Evolutionary conservation across 2,329 filamentous ascomycete genomes (phyloP), one percentile per base, ranked within the genome.

Genomic region (Nothophaeocryptopus gaeumannii): DNA sequence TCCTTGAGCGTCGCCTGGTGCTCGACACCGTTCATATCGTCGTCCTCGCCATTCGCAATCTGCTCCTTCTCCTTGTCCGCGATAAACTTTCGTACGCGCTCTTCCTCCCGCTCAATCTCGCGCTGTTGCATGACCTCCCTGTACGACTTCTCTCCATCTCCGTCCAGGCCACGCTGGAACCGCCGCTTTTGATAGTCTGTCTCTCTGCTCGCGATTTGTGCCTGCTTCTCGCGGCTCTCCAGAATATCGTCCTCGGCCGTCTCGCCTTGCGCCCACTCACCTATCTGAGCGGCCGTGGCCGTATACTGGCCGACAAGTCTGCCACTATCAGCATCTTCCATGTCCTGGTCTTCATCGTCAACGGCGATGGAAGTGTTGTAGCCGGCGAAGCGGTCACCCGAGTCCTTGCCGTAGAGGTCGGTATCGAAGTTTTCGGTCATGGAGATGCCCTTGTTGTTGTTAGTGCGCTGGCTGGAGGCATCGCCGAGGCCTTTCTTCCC

Each of bases 161-260:
- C 67, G 15, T 89, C 93, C 56, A 97, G 78, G 45, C 82, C 84
- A 54, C 93, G 89, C 68, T 96, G 85, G 70, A 95, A 95, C 52
- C 91, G 84, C 59, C 91, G 88, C 74, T 95, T 96, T 73, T 99
- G 95, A 69, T 99, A 99, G 67, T 97, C 92, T 56, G 90, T 95
- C 76, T 97, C 92, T 64, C 93, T 86, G 67, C 95, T 92, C 54
- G 85, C 79, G 66, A 99, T 97, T 63, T 92, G 85, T 50, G 87
- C 90, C 69, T 89, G 88, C 73, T 92, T 88, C 76, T 97, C 93
- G 60, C 85, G 83, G 38, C 86, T 88, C 43, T 90, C 79, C 55
- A 99, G 77, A 5, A 92, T 85, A 64, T 99, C 95, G 72, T 96
- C 92, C 68, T 95, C 92, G 20, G 92, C 89, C 37, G 88, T 91